Base-by-base conservation (phyloP, 176 grass and related monocot genomes). In the Oryza longistaminata region DNA sequence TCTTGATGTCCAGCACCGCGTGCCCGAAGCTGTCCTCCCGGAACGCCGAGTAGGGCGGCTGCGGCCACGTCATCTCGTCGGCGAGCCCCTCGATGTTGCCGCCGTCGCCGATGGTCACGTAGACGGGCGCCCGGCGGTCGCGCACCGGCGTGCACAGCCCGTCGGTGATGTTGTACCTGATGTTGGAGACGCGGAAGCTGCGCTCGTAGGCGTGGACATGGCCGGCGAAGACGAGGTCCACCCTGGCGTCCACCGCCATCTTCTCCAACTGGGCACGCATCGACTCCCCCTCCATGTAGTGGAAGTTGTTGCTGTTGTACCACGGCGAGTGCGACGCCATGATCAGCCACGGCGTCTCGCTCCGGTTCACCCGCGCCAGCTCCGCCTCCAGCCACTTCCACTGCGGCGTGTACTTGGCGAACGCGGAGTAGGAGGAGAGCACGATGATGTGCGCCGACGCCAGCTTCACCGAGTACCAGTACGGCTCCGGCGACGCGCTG, bases 21-120 rank as follows among this genome's bases (percentile, higher is more conserved):
- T 96, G 94, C 0, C 94, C 94, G 27, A 82, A 93, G 85, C 91
- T 96, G 8, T 79, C 89, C 87, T 96, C 91, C 73, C 94, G 71
- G 81, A 93, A 96, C 3, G 94, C 87, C 16, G 87, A 96, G 87
- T 96, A 96, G 0, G 81, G 66, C 1, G 91, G 91, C 75, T 96
- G 94, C 44, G 91, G 91, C 33, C 80, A 40, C 1, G 86, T 89
- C 62, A 96, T 74, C 50, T 91, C 79, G 42, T 34, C 65, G 39
- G 92, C 87, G 21, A 88, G 84, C 0, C 92, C 92, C 78, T 94
- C 90, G 2, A 88, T 8, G 68, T 94, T 94, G 42, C 92, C 92
- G 35, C 92, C 90, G 29, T 94, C 92, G 4, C 92, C 87, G 22
- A 94, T 81, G 45, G 84, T 89, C 45, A 89, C 34, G 68, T 94